Evolutionary conservation across 2,329 filamentous ascomycete species (phyloP).

Genomic region (Cladosporium sp.): DNA sequence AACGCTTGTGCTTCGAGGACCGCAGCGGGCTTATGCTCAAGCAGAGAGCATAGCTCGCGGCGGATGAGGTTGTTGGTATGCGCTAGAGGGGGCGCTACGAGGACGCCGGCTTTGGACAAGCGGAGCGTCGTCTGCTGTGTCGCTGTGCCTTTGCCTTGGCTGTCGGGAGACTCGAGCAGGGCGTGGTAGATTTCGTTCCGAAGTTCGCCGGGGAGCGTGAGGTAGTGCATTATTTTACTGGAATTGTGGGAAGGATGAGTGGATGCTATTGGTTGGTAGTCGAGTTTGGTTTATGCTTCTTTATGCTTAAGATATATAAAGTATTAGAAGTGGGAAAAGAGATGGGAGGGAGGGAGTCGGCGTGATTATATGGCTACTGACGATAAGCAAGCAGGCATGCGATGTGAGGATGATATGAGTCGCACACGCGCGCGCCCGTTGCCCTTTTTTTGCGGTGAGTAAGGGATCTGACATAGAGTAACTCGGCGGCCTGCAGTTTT

Average conservation of each 20-base stretch:
- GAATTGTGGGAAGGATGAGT: background rate
- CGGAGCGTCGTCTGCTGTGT: background rate
- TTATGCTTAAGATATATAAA: background rate
- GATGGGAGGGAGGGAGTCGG: background rate
- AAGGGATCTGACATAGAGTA: constrained; percentile 8
- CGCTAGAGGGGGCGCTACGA: constrained; percentile 4
- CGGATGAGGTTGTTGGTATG: constrained; percentile 6
- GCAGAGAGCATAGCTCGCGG: constrained; percentile 1
- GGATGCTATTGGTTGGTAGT: background rate
- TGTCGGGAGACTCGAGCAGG: background rate
- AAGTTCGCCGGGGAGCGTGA: constrained; percentile 6
- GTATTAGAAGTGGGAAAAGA: background rate
- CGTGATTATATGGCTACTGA: background rate
- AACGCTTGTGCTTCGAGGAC: constrained; percentile 6
- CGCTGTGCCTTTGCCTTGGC: background rate
- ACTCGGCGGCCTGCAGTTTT: background rate
- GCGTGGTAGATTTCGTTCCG: constrained; percentile 9
- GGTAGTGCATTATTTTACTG: constrained; percentile 3
- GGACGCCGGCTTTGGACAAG: background rate
- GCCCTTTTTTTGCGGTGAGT: constrained; percentile 3
- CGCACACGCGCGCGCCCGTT: background rate
- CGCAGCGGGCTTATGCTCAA: background rate
- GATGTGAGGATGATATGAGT: constrained; percentile 6
- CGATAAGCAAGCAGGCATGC: background rate
- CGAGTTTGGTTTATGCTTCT: background rate